Conservation (phyloP, 1,139 yeast species). For the Sugiyamaella grinbergsii region DNA sequence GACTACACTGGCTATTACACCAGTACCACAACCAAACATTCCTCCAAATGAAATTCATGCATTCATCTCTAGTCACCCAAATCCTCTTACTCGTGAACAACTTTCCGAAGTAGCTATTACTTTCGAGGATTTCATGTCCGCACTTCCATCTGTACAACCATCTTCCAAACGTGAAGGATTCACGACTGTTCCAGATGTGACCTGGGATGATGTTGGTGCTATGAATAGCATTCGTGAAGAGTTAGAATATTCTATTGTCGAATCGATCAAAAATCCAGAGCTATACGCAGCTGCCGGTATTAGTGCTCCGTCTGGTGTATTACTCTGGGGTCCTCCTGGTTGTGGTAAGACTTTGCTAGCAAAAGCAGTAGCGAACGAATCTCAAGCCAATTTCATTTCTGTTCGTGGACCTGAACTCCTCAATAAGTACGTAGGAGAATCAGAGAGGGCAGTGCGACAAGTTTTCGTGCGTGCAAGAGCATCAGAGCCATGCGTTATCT, state of each 20-base stretch:
- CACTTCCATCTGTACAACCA: constrained; percentile 93
- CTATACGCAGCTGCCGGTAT: constrained; percentile 88
- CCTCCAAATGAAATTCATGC: constrained; percentile 14
- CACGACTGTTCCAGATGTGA: constrained; percentile 97
- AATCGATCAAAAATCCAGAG: constrained; percentile 93
- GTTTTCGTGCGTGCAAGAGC: constrained; percentile 94
- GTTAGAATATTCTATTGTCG: constrained; percentile 95
- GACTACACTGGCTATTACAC: not conserved
- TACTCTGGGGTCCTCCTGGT: constrained; percentile 99
- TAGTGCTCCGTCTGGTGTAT: constrained; percentile 94
- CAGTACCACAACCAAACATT: not conserved
- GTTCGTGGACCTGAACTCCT: constrained; percentile 93
- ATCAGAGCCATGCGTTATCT: constrained; percentile 91
- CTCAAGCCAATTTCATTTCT: constrained; percentile 91
- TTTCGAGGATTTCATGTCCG: constrained; percentile 76
- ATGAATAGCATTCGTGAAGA: constrained; percentile 77
- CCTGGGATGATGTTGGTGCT: constrained; percentile 96
- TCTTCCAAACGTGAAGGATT: constrained; percentile 98
- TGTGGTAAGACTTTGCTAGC: constrained; percentile 96
- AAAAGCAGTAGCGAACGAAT: constrained; percentile 96
- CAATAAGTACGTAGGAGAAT: constrained; percentile 95
- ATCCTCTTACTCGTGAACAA: constrained; percentile 74
- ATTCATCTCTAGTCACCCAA: constrained; percentile 73
- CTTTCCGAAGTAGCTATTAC: constrained; percentile 72
- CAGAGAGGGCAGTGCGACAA: constrained; percentile 92